These are phyloP conservation scores for Phallus indusiatus DNA, from an alignment of 768 basidiomycete species.

Conservation along the genomic window DNA sequence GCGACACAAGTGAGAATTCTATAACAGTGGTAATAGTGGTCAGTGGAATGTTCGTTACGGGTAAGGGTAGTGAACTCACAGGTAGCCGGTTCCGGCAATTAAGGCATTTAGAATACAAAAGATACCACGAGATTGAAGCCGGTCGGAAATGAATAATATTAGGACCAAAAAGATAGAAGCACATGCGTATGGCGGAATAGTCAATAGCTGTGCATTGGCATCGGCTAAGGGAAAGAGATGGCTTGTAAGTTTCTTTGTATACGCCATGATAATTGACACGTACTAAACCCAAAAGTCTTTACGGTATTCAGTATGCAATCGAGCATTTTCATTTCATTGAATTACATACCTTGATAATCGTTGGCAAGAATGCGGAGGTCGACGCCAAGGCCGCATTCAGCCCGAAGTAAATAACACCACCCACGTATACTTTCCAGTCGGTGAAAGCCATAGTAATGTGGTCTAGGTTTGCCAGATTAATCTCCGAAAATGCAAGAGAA, in stretches of 20 bases:
- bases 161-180: constrained; percentile 52
- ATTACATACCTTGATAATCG: constrained; percentile 43
- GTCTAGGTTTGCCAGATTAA: constrained; percentile 25
- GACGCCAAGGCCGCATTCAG: constrained; percentile 71
- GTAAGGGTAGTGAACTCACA: constrained; percentile 30
- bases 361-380: constrained; percentile 75
- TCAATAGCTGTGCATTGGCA: constrained; percentile 60
- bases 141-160: constrained; percentile 56
- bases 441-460: constrained; percentile 54
- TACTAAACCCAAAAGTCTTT: constrained; percentile 60
- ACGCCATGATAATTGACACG: constrained; percentile 17
- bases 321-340: not conserved
- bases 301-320: not conserved
- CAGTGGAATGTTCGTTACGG: not conserved
- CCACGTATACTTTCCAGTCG: constrained; percentile 68
- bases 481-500: not conserved
- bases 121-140: constrained; percentile 49
- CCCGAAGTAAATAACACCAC: constrained; percentile 70
- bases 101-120: constrained; percentile 24
- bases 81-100: constrained; percentile 51
- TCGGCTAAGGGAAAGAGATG: constrained; percentile 32
- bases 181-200: constrained; percentile 75
- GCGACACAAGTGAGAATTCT: constrained; percentile 49
- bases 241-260: not conserved
- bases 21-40: not conserved